Evolutionary conservation across 1,284 basidiomycete species (phyloP).

Genomic region (Fomes fomentarius): DNA sequence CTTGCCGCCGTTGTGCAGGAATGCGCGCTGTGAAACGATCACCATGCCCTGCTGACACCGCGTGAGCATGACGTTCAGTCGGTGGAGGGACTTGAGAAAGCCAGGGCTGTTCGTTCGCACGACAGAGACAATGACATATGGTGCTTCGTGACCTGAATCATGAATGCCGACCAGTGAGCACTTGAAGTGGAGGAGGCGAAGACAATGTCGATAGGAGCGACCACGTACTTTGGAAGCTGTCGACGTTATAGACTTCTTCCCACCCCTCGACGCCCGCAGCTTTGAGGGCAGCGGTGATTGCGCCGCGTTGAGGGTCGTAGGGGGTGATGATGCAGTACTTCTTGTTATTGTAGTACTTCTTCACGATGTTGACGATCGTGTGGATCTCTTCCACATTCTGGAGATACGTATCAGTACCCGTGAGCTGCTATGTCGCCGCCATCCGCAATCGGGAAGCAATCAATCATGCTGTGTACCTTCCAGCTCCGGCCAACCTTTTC

Average conservation of each 20-base stretch:
- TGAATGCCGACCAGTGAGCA: no score
- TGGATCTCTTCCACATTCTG: constrained; percentile 49
- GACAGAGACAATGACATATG: constrained; percentile 62
- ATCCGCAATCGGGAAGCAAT: neutral
- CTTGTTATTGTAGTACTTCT: constrained; percentile 30
- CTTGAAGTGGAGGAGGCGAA: neutral
- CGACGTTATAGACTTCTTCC: constrained; percentile 66
- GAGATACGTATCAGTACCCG: no score
- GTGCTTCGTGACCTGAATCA: constrained; percentile 40
- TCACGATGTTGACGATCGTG: constrained; percentile 42
- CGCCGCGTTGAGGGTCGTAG: constrained; percentile 64
- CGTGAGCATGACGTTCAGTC: constrained; percentile 67
- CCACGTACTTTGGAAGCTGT: constrained; percentile 67
- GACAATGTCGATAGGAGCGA: neutral
- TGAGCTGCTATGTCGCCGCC: constrained; percentile 26
- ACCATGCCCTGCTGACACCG: constrained; percentile 26
- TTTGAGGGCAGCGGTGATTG: constrained; percentile 54
- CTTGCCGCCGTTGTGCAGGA: constrained; percentile 16
- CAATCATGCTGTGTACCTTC: no score
- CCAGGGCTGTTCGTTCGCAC: constrained; percentile 62
- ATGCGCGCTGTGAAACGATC: constrained; percentile 27
- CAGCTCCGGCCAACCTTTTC: constrained; percentile 41
- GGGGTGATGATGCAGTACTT: constrained; percentile 68
- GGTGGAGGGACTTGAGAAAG: constrained; percentile 56
- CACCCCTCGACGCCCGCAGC: no score